Evolutionary conservation across 139 green algal genomes (phyloP), one percentile per base, ranked within the genome.

Genomic region (Mychonastes homosphaera): DNA sequence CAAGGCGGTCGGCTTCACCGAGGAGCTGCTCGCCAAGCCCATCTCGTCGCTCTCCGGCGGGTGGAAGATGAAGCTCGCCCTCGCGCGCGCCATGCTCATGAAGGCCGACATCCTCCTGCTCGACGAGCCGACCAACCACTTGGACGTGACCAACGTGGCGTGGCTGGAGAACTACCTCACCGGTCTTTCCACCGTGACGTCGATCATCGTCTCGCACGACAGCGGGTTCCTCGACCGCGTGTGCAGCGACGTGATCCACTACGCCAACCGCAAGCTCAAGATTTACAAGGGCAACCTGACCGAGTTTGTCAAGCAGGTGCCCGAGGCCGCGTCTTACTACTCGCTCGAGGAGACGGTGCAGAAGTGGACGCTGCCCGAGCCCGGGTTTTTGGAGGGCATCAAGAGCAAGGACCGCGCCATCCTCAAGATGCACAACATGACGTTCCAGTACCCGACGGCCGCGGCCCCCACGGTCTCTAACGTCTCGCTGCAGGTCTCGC

Each of bases 351-450:
- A 58, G 33, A 70, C 63, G n/a, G 28, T 93, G 88, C 75, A 83
- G 75, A 56, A 61, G 50, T 67, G 60, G 60, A 49, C 40, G 13
- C 81, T 95, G 66, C 87, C 87, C 13, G 79, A 90, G 79, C 87
- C 89, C 12, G 87, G 82, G 38, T 94, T 85, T 83, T 79, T 95
- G 53, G 87, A 95, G 78, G 88, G 89, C 56, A 79, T 96, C 38
- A 95, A 92, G 80, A 88, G 79, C 75, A 95, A 94, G 82, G 84
- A 94, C 78, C 85, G 88, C 64, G 85, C 84, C 66, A 93, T 96
- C 58, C 72, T 96, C 33, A 96, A 95, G 84, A 86, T 93, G 80
- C 64, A 73, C 49, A 75, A 75, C 63, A 62, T 79, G 32, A 53
- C 24, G 30, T 96, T 87, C 80, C 80, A 59, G 41, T 97, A 96